These are phyloP conservation scores for Nepenthes alata DNA, from an alignment of 179 eudicot genomes.

Conservation along the genomic window DNA sequence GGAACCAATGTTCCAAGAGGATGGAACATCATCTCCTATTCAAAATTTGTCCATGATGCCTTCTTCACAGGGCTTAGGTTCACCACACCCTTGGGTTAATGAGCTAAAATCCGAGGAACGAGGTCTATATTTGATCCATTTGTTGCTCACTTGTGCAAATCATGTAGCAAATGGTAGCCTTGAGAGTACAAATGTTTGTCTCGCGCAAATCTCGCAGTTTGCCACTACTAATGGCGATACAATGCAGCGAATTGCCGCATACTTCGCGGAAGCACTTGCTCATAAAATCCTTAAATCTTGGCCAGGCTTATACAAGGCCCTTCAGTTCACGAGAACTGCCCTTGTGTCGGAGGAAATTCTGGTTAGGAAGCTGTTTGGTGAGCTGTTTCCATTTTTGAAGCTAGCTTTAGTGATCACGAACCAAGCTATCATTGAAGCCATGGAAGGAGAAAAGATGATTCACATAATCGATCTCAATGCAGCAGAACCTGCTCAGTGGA, in stretches of 20 bases:
- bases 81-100: slow-evolving; percentile 64
- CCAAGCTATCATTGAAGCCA: slow-evolving; percentile 75
- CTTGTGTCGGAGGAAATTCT: slow-evolving; percentile 43
- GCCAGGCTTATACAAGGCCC: slow-evolving; percentile 76
- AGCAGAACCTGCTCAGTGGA: slow-evolving; percentile 82
- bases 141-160: slow-evolving; percentile 61
- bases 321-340: slow-evolving; percentile 44
- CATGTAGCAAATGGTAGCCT: slow-evolving; percentile 57
- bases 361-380: slow-evolving; percentile 50
- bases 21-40: slow-evolving; percentile 57
- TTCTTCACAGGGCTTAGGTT: slow-evolving; percentile 49
- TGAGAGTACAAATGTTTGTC: slow-evolving; percentile 58
- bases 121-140: slow-evolving; percentile 63
- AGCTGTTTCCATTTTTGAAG: slow-evolving; percentile 65
- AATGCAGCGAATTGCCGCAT: slow-evolving; percentile 84
- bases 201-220: slow-evolving; percentile 67
- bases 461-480: slow-evolving; percentile 68
- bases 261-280: slow-evolving; percentile 73
- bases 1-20: slow-evolving; percentile 59
- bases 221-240: slow-evolving; percentile 79
- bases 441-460: slow-evolving; percentile 86
- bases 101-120: slow-evolving; percentile 74
- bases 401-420: slow-evolving; percentile 55
- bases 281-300: slow-evolving; percentile 55
- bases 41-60: slow-evolving; percentile 60